These are phyloP conservation scores for Ramaria sp. DNA, from an alignment of 768 basidiomycete genomes.

Conservation along the genomic window DNA sequence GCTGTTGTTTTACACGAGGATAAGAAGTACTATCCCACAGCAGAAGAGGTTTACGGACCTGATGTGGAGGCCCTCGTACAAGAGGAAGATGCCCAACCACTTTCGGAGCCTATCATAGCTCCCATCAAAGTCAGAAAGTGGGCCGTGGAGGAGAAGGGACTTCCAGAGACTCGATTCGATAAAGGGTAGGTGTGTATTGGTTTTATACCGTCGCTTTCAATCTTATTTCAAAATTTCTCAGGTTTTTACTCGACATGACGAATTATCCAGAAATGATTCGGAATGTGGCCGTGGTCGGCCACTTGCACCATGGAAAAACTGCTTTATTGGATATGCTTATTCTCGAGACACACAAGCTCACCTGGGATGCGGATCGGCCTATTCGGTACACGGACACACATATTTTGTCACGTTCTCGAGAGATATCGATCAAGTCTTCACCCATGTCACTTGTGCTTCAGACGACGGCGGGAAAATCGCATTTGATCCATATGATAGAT, in stretches of 20 bases:
- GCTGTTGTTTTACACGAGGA: slow-evolving; percentile 91
- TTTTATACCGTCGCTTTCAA: background rate
- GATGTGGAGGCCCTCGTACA: slow-evolving; percentile 96
- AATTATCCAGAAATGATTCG: slow-evolving; percentile 89
- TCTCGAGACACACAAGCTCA: slow-evolving; percentile 90
- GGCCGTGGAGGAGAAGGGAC: slow-evolving; percentile 88
- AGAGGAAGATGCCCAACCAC: slow-evolving; percentile 94
- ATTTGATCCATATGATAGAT: slow-evolving; percentile 88
- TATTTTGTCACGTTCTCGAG: slow-evolving; percentile 74
- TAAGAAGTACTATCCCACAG: slow-evolving; percentile 96
- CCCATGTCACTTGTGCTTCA: slow-evolving; percentile 90
- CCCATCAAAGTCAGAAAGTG: slow-evolving; percentile 94
- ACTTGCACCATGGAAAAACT: slow-evolving; percentile 97
- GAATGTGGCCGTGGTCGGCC: slow-evolving; percentile 93
- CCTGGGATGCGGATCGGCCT: slow-evolving; percentile 85
- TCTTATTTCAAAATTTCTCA: no score
- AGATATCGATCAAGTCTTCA: slow-evolving; percentile 92
- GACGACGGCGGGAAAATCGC: slow-evolving; percentile 82
- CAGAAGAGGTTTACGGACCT: slow-evolving; percentile 81
- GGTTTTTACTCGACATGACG: slow-evolving; percentile 88
- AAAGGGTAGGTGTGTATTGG: slow-evolving; percentile 56
- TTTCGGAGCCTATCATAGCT: slow-evolving; percentile 90
- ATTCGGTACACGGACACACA: slow-evolving; percentile 98
- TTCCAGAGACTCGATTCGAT: slow-evolving; percentile 96
- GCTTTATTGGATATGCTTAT: slow-evolving; percentile 95